Evolutionary conservation across 1,139 yeast genomes (phyloP).

Genomic region (Zygosaccharomyces sapae): DNA sequence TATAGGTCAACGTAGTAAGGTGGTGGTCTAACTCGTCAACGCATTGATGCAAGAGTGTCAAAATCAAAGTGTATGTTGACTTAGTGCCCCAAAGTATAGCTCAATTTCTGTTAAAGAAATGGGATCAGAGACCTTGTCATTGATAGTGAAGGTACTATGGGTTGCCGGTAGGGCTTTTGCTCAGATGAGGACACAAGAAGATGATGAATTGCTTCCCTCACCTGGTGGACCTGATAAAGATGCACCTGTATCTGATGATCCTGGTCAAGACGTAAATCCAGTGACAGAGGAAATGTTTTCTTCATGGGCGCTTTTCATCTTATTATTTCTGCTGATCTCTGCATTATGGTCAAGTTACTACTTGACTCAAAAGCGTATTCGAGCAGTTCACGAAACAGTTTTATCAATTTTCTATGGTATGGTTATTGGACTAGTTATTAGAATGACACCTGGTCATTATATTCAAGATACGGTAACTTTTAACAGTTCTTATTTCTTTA

Average conservation of each 20-base stretch:
- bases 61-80: too few species aligned
- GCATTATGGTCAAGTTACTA: conserved; percentile 96
- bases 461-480: conserved; percentile 96
- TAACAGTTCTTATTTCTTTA: conserved; percentile 91
- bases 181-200: conserved; percentile 24
- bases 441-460: conserved; percentile 91
- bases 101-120: not conserved
- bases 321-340: conserved; percentile 71
- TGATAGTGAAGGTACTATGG: conserved; percentile 15
- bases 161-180: conserved; percentile 21
- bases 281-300: conserved; percentile 92
- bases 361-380: conserved; percentile 83
- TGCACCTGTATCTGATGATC: conserved; percentile 32
- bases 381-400: conserved; percentile 95
- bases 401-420: conserved; percentile 93
- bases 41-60: not conserved
- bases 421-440: conserved; percentile 87
- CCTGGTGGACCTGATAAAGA: conserved; percentile 23
- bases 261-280: conserved; percentile 62
- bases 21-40: too few species aligned
- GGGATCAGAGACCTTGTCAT: not conserved
- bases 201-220: conserved; percentile 28
- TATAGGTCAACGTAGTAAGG: too few species aligned
- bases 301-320: conserved; percentile 93
- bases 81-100: too few species aligned